phyloP scores from a whole-genome alignment of 2,329 filamentous ascomycete species.

The Penicillium freii region DNA sequence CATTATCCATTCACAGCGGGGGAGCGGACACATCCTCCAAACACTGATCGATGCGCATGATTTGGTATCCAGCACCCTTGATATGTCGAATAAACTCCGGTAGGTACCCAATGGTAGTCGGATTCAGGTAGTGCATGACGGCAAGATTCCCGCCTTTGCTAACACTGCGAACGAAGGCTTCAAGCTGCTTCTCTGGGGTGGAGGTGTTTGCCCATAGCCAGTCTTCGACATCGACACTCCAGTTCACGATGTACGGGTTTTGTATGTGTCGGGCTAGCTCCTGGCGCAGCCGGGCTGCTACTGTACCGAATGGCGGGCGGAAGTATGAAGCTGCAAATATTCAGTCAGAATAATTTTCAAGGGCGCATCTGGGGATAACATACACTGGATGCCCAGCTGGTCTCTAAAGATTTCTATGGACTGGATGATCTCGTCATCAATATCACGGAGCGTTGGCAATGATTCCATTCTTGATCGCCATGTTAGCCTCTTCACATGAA shows the following conservation, averaged over 20 bases:
- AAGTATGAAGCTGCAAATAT: constrained; percentile 54
- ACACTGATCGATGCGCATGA: constrained; percentile 67
- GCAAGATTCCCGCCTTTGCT: constrained; percentile 62
- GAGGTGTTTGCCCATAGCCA: constrained; percentile 63
- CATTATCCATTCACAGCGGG: constrained; percentile 9
- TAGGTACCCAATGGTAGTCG: constrained; percentile 63
- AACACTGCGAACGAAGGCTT: constrained; percentile 63
- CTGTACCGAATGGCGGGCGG: constrained; percentile 66
- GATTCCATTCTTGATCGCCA: constrained; percentile 37
- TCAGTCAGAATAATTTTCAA: constrained; percentile 31
- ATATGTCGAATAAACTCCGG: constrained; percentile 64
- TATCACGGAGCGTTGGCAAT: constrained; percentile 30
- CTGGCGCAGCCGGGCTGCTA: constrained; percentile 65
- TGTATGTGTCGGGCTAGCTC: constrained; percentile 55
- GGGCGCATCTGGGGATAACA: constrained; percentile 38
- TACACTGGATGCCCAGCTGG: constrained; percentile 36
- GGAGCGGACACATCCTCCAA: constrained; percentile 55
- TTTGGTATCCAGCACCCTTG: constrained; percentile 61
- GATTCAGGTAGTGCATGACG: constrained; percentile 68
- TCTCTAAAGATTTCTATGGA: constrained; percentile 34
- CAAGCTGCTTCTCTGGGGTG: constrained; percentile 66
- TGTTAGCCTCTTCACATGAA: constrained; percentile 2
- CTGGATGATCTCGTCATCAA: constrained; percentile 39
- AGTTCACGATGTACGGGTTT: constrained; percentile 61
- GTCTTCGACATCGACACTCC: constrained; percentile 70